phyloP scores from a whole-genome alignment of 805 yeast genomes.

The Saturnispora mendoncae region DNA sequence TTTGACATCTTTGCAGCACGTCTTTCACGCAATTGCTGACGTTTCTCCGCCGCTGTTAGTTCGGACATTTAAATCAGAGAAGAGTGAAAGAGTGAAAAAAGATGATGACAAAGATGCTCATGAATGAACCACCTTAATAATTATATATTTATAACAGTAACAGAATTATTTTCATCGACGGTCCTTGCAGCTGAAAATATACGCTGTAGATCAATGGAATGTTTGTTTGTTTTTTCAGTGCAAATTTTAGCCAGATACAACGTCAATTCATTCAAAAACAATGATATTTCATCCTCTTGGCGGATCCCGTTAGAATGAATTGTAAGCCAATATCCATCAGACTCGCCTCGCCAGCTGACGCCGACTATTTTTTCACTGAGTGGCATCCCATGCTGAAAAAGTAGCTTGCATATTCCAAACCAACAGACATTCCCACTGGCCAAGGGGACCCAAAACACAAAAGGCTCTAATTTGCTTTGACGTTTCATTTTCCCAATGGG shows the following conservation, averaged over 20 bases:
- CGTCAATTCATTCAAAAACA: background rate
- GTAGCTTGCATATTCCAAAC: slow-evolving; percentile 2
- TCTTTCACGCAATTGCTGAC: slow-evolving; percentile 49
- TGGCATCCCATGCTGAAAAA: slow-evolving; percentile 2
- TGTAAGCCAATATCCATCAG: slow-evolving; percentile 2
- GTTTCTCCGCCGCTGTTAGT: slow-evolving; percentile 48
- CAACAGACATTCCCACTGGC: background rate
- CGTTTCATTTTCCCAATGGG: background rate
- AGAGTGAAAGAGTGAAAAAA: background rate
- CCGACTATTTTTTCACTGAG: slow-evolving; percentile 2
- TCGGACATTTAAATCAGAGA: slow-evolving; percentile 14
- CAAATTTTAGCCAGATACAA: background rate
- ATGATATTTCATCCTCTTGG: background rate
- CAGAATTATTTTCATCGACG: background rate
- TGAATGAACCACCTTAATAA: background rate
- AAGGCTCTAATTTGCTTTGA: background rate
- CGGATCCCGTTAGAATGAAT: background rate
- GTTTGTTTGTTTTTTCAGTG: background rate
- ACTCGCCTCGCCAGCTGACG: slow-evolving; percentile 5
- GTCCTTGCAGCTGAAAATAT: background rate
- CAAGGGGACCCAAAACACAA: slow-evolving; percentile 5
- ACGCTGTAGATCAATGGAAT: too few species aligned
- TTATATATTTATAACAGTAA: background rate
- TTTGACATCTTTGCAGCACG: slow-evolving; percentile 56
- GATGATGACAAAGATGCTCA: background rate